Evolutionary conservation across 768 basidiomycete genomes (phyloP), one percentile per base, ranked within the genome.

Genomic region (Chalciporus pseudorubinellus): DNA sequence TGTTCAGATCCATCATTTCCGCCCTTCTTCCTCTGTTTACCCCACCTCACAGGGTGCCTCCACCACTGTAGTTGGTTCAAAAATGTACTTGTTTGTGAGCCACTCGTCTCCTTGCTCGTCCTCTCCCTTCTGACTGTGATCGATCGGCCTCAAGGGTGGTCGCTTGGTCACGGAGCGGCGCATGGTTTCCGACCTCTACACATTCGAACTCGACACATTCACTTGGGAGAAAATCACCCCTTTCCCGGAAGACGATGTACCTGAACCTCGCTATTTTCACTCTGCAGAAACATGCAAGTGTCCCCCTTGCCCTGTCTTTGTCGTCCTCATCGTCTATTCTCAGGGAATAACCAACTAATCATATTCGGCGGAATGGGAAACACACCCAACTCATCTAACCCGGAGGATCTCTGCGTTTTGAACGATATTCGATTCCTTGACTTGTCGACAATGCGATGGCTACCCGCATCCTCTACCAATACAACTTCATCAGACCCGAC

Each of bases 361-460:
- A 77, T 98, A 44, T 98, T 98, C 64, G 95, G 95, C 18, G 95
- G 95, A 11, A 97, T 98, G 94, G 85, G 89, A 64, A 85, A 89
- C 69, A 75, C 84, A 61, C 79, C 84, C 11, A 81, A 88, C 56
- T 79, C 85, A 1, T 72, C 78, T 39, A 84, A 79, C 60, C 78
- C 85, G 6, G 89, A 92, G 50, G 88, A 92, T 56, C 80, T 94
- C 22, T 90, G 88, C 55, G 95, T 98, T n/a, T 73, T 97, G 50
- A 89, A 89, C 62, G 97, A 98, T 66, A 84, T 98, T 39, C 88
- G 90, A 55, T 83, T 97, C 63, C 94, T 91, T 69, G 86, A 97
- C 70, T 77, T 95, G 52, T 62, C 76, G 6, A 76, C 82, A 4
- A 74, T 77, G 41, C 80, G 71, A 60, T 97, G 95, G 94, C 69